Base-by-base conservation (phyloP, 176 grass and related monocot genomes). In the Zea luxurians region DNA sequence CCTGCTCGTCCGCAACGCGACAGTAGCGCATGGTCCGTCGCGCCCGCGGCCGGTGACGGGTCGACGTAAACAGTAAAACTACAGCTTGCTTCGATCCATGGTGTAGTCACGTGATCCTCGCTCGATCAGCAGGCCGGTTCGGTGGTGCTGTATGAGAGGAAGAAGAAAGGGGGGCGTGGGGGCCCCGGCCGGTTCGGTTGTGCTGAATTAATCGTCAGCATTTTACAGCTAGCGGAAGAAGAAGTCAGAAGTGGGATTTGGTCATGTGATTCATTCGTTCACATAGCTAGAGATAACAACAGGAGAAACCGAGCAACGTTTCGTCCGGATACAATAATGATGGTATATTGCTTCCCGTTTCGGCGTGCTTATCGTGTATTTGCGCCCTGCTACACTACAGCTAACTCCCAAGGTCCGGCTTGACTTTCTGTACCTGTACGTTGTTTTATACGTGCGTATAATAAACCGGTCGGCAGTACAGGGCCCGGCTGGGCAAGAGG, bases 71-170 rank as follows among this genome's bases (percentile, higher is more conserved):
- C 4, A 21, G 58, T 35, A 12, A 61, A 34, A 11, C 20, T 18
- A 16, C 4, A 16, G 7, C 16, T 55, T 55, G 7, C 16, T 55
- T 55, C 4, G 13, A n/a, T 17, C 1, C 15, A 71, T 71, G 48
- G 37, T 48, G 70, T 6, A 2, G 40, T 18, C 70, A 73, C 70
- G 70, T 73, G 70, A 73, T n/a, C 70, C 70, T 73, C 10, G 70
- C 34, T 10, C 8, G 57, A n/a, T 54, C 55, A 59, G 55, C 55
- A 21, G 55, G 18, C n/a, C 6, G n/a, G n/a, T n/a, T n/a, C n/a
- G n/a, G n/a, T n/a, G n/a, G n/a, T n/a, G n/a, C n/a, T n/a, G 11
- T 38, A 12, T 6, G 37, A 38, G 35, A 13, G 37, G 6, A 10
- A 4, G 38, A 10, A 1, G 43, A 44, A 8, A 44, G 43, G 7